Evolutionary conservation across 2,329 filamentous ascomycete genomes (phyloP).

Genomic region (Colletotrichum echinochloae): DNA sequence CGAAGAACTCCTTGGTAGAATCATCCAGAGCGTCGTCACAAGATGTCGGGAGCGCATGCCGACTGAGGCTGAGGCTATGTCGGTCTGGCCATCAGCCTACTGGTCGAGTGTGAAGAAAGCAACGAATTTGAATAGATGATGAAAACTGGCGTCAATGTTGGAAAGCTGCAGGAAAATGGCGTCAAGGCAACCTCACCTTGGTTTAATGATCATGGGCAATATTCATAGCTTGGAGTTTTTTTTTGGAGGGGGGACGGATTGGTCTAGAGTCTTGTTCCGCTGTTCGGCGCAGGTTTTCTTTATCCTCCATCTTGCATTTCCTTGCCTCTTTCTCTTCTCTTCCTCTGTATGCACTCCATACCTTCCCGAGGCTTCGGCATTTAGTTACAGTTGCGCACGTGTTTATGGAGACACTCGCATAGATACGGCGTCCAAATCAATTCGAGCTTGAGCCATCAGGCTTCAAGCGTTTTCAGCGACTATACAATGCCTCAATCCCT

Average conservation of each 20-base stretch:
- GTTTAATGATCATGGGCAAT: slow-evolving; percentile 35
- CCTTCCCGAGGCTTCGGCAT: slow-evolving; percentile 9
- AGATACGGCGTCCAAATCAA: slow-evolving; percentile 18
- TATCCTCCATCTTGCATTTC: neutral
- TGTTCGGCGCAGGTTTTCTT: slow-evolving; percentile 14
- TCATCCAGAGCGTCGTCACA: slow-evolving; percentile 72
- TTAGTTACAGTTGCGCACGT: neutral
- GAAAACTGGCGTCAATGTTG: slow-evolving; percentile 31
- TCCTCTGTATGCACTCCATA: slow-evolving; percentile 27
- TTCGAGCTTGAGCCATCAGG: neutral
- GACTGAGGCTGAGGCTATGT: slow-evolving; percentile 66
- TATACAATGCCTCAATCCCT: neutral
- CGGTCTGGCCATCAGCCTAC: slow-evolving; percentile 71
- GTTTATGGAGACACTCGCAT: slow-evolving; percentile 10
- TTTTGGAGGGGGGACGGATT: slow-evolving; percentile 16
- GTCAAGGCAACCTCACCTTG: slow-evolving; percentile 30
- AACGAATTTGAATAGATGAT: slow-evolving; percentile 48
- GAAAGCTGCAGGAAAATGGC: slow-evolving; percentile 36
- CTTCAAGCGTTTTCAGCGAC: slow-evolving; percentile 6
- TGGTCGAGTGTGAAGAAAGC: slow-evolving; percentile 70
- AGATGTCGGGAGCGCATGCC: slow-evolving; percentile 70
- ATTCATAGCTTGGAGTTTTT: slow-evolving; percentile 41
- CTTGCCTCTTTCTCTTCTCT: slow-evolving; percentile 2
- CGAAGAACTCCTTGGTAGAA: slow-evolving; percentile 70
- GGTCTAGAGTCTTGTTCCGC: slow-evolving; percentile 30